phyloP scores from a whole-genome alignment of 2,329 filamentous ascomycete species.

The Claviceps purpurea region DNA sequence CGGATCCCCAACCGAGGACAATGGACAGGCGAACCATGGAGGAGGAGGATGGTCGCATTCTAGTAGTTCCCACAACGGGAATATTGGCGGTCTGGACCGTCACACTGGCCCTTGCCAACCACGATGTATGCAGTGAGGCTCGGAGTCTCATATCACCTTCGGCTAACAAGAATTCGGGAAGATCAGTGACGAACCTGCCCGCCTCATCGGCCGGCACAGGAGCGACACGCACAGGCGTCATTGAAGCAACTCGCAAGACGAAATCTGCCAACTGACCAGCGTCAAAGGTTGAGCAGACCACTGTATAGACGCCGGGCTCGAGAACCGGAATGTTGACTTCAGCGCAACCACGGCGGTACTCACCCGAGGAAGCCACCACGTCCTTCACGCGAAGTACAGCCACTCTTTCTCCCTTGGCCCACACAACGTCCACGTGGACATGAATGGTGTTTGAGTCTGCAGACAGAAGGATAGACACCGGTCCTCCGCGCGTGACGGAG shows the following conservation, averaged over 20 bases:
- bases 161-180: conserved; percentile 42
- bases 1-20: conserved; percentile 58
- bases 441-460: conserved; percentile 53
- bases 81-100: conserved; percentile 18
- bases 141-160: conserved; percentile 26
- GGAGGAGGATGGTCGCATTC: conserved; percentile 27
- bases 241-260: conserved; percentile 59
- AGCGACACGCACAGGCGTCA: conserved; percentile 38
- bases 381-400: conserved; percentile 59
- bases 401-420: conserved; percentile 60
- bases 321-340: conserved; percentile 49
- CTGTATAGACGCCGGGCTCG: conserved; percentile 64
- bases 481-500: conserved; percentile 38
- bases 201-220: conserved; percentile 61
- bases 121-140: conserved; percentile 24
- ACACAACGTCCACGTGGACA: conserved; percentile 74
- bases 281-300: conserved; percentile 86
- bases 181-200: conserved; percentile 51
- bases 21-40: conserved; percentile 54
- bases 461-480: conserved; percentile 62
- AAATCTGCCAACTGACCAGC: conserved; percentile 64
- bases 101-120: conserved; percentile 43
- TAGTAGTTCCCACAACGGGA: conserved; percentile 11
- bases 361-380: conserved; percentile 70
- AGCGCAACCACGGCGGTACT: conserved; percentile 72